phyloP scores from a whole-genome alignment of 2,329 filamentous ascomycete genomes.

The Stagonosporopsis tanaceti region DNA sequence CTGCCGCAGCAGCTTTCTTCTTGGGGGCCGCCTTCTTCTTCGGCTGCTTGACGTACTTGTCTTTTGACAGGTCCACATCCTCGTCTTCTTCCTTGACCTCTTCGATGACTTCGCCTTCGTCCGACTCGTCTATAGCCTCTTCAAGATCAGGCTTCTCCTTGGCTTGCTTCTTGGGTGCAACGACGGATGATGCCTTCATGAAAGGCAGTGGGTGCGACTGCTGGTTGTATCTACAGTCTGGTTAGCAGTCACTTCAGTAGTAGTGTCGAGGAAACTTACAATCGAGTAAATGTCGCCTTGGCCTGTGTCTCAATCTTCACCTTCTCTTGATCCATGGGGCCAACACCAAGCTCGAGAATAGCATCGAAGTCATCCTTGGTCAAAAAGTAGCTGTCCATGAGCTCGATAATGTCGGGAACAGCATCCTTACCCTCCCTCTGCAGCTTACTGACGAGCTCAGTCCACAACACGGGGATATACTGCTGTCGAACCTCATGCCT shows the following conservation, averaged over 20 bases:
- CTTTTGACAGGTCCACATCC: conserved; percentile 85
- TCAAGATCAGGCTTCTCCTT: conserved; percentile 90
- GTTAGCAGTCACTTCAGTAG: conserved; percentile 16
- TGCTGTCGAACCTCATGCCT: conserved; percentile 93
- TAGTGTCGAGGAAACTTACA: conserved; percentile 64
- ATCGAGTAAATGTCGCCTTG: conserved; percentile 87
- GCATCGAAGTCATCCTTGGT: conserved; percentile 95
- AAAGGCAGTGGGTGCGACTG: conserved; percentile 91
- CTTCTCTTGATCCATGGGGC: conserved; percentile 77
- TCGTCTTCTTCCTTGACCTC: conserved; percentile 69
- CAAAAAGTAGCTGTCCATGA: conserved; percentile 97
- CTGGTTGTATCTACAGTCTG: conserved; percentile 75
- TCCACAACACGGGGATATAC: conserved; percentile 89
- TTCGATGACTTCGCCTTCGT: conserved; percentile 63
- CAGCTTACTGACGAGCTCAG: conserved; percentile 76
- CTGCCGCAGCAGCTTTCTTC: conserved; percentile 56
- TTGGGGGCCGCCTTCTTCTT: conserved; percentile 71
- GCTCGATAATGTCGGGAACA: conserved; percentile 82
- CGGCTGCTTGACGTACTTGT: conserved; percentile 94
- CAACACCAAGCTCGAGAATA: conserved; percentile 89
- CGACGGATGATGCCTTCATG: conserved; percentile 86
- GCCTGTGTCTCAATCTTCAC: conserved; percentile 84
- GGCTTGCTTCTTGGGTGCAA: conserved; percentile 73
- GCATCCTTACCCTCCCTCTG: conserved; percentile 81
- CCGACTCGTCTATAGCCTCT: conserved; percentile 93